A percentile compares a stretch with the other conserved stretches of the same genome.
phyloP scores from a whole-genome alignment of 164 flowering plant species.

The Vitis cinerea region DNA sequence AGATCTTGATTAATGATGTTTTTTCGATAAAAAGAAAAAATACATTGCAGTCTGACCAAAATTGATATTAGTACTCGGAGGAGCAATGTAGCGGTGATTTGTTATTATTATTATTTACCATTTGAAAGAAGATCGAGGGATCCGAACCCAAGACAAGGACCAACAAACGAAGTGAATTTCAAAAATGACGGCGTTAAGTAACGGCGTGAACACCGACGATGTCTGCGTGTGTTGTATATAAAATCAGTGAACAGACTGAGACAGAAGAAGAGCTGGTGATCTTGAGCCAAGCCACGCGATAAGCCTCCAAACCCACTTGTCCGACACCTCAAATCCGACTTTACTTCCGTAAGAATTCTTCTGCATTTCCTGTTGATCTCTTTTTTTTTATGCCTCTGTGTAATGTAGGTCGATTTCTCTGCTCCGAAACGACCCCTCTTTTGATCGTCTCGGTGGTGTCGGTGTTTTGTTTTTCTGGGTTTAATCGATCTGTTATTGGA shows the following conservation, averaged over 20 bases:
- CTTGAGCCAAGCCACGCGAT: no score
- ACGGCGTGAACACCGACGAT: slow-evolving; percentile 30
- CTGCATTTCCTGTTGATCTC: neutral
- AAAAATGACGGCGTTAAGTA: slow-evolving; percentile 10
- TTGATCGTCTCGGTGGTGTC: no score
- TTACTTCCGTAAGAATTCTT: slow-evolving; percentile 13
- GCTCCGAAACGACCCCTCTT: no score
- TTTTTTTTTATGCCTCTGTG: neutral
- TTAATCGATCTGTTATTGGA: neutral
- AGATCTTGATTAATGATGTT: no score
- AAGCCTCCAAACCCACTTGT: neutral
- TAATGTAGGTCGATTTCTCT: neutral
- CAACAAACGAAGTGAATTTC: neutral
- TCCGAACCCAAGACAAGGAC: no score
- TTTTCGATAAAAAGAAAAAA: no score
- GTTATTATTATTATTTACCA: no score
- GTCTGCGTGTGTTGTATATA: neutral
- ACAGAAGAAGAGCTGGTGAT: neutral
- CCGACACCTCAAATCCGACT: slow-evolving; percentile 15
- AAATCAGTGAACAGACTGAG: slow-evolving; percentile 5
- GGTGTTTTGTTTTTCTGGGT: no score
- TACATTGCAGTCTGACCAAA: no score
- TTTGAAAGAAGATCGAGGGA: no score
- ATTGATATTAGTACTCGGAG: no score
- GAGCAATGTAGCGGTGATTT: no score